Conservation (phyloP, 2,329 filamentous ascomycete genomes). For the Aspergillus sp. region DNA sequence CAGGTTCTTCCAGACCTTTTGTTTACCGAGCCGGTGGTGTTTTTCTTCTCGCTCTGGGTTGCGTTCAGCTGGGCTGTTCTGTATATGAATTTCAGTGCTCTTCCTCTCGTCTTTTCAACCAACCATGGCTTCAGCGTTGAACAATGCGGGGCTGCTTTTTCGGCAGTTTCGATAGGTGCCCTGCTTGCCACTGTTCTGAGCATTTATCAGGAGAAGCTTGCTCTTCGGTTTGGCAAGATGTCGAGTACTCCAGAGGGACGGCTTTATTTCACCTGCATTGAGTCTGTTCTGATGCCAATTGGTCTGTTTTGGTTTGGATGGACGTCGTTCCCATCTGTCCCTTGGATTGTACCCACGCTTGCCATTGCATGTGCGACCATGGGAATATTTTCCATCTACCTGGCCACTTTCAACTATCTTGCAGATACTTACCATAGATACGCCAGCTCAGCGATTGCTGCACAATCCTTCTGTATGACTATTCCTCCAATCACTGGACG, state of each 20-base stretch:
- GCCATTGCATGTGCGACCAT: constrained; percentile 72
- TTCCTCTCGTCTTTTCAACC: constrained; percentile 70
- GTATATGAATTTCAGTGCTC: constrained; percentile 76
- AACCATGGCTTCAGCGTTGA: constrained; percentile 65
- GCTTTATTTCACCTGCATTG: constrained; percentile 77
- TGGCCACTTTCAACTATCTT: constrained; percentile 89
- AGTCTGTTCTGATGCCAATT: constrained; percentile 68
- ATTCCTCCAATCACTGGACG: neutral
- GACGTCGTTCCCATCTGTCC: constrained; percentile 57
- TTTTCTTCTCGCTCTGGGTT: constrained; percentile 81
- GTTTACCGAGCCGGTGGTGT: constrained; percentile 59
- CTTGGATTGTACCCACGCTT: constrained; percentile 68
- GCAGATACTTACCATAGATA: constrained; percentile 84
- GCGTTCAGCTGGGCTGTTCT: constrained; percentile 86
- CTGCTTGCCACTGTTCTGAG: constrained; percentile 63
- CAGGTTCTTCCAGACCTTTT: constrained; percentile 43
- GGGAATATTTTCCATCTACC: constrained; percentile 80
- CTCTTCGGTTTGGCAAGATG: constrained; percentile 46
- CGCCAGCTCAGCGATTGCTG: constrained; percentile 78
- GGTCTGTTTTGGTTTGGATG: constrained; percentile 81
- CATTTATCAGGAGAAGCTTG: constrained; percentile 67
- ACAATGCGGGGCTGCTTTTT: constrained; percentile 68
- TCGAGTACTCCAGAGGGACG: constrained; percentile 64
- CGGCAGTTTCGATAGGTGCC: constrained; percentile 63
- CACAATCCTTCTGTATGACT: constrained; percentile 68